These are phyloP conservation scores for Alloascoidea hylecoeti DNA, from an alignment of 805 yeast species.

Conservation along the genomic window DNA sequence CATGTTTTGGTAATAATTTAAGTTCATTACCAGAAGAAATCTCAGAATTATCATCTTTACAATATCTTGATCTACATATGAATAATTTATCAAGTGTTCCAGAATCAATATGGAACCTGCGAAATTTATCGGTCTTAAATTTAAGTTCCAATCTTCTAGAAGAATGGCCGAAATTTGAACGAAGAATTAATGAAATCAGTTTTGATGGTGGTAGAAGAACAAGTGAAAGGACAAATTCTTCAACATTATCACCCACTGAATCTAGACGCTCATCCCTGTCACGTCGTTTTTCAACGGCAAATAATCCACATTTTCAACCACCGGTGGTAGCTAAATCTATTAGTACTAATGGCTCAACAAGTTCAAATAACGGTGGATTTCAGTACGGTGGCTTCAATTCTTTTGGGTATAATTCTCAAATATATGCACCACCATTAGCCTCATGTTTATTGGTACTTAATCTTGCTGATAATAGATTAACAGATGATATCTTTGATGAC, in stretches of 20 bases:
- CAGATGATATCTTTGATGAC: constrained; percentile 61
- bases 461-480: constrained; percentile 73
- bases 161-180: constrained; percentile 40
- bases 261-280: too few species aligned
- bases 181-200: neutral
- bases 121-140: constrained; percentile 43
- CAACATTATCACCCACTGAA: neutral
- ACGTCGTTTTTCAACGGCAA: neutral
- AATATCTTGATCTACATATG: constrained; percentile 64
- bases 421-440: neutral
- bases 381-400: too few species aligned
- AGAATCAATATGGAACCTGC: constrained; percentile 49
- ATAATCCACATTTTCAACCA: neutral
- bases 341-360: constrained; percentile 1
- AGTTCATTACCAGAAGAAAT: constrained; percentile 56
- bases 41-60: constrained; percentile 42
- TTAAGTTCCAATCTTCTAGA: constrained; percentile 61
- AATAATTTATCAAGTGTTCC: constrained; percentile 68
- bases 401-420: too few species aligned
- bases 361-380: too few species aligned
- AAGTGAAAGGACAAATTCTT: neutral
- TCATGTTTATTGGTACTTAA: constrained; percentile 41
- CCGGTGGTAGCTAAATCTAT: too few species aligned
- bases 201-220: neutral
- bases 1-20: constrained; percentile 62